Conservation (phyloP, 768 basidiomycete genomes). For the Suillus cothurnatus region DNA sequence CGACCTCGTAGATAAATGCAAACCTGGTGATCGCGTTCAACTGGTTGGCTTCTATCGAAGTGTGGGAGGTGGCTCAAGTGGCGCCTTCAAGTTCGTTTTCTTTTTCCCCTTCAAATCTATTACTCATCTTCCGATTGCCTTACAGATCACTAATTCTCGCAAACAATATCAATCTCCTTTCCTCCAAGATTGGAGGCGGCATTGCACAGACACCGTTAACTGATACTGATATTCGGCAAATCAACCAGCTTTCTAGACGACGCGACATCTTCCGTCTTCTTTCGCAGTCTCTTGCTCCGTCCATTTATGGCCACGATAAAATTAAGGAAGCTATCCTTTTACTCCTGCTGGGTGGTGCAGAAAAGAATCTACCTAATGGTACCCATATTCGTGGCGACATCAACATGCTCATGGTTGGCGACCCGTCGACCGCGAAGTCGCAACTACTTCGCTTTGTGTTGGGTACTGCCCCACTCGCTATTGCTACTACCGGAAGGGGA, state of each 20-base stretch:
- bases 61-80: slow-evolving; percentile 85
- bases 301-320: slow-evolving; percentile 94
- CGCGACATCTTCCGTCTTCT: slow-evolving; percentile 86
- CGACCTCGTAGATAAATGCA: slow-evolving; percentile 95
- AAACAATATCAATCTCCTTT: slow-evolving; percentile 93
- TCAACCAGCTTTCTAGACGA: slow-evolving; percentile 91
- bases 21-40: slow-evolving; percentile 97
- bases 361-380: slow-evolving; percentile 97
- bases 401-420: slow-evolving; percentile 99
- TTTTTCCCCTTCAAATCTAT: slow-evolving; percentile 16
- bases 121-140: slow-evolving; percentile 18
- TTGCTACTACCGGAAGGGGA: slow-evolving; percentile 97
- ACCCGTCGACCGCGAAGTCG: slow-evolving; percentile 98
- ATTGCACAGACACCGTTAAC: slow-evolving; percentile 92
- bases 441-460: slow-evolving; percentile 96
- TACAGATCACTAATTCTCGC: slow-evolving; percentile 87
- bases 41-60: slow-evolving; percentile 94
- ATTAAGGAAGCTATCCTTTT: slow-evolving; percentile 95
- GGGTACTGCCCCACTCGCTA: slow-evolving; percentile 93
- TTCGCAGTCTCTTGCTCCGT: slow-evolving; percentile 94
- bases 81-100: slow-evolving; percentile 83
- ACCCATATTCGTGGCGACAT: slow-evolving; percentile 99
- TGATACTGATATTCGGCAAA: slow-evolving; percentile 91
- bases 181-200: slow-evolving; percentile 93
- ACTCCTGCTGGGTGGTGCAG: slow-evolving; percentile 92